phyloP scores from a whole-genome alignment of 306 rosid genomes.

The Casuarina equisetifolia region DNA sequence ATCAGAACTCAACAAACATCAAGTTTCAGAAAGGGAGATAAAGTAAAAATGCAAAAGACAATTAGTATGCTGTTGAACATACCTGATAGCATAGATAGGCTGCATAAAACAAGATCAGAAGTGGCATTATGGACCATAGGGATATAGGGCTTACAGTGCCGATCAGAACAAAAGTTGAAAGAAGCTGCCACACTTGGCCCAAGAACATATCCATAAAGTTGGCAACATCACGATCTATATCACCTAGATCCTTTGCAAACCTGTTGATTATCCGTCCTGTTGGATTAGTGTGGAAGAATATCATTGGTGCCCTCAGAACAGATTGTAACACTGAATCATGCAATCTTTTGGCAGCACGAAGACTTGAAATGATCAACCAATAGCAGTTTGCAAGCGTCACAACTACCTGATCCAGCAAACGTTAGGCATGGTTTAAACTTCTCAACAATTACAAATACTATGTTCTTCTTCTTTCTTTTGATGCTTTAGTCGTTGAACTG shows the following conservation, averaged over 20 bases:
- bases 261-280: slow-evolving; percentile 85
- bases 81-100: slow-evolving; percentile 90
- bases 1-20: background rate
- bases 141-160: slow-evolving; percentile 85
- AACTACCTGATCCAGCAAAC: slow-evolving; percentile 51
- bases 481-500: background rate
- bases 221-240: slow-evolving; percentile 69
- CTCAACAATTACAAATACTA: background rate
- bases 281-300: slow-evolving; percentile 90
- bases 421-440: slow-evolving; percentile 2
- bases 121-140: slow-evolving; percentile 88
- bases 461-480: background rate
- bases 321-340: slow-evolving; percentile 60
- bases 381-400: slow-evolving; percentile 72
- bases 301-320: slow-evolving; percentile 74
- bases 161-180: slow-evolving; percentile 78
- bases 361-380: slow-evolving; percentile 76
- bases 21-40: background rate
- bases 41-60: background rate
- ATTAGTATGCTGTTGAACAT: slow-evolving; percentile 3
- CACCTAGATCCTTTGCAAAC: slow-evolving; percentile 79
- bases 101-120: slow-evolving; percentile 69
- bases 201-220: slow-evolving; percentile 44
- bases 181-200: slow-evolving; percentile 77
- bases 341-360: slow-evolving; percentile 65